These are phyloP conservation scores for Plasmodium yoelii DNA, from an alignment of 169 alveolate genomes.

Conservation along the genomic window DNA sequence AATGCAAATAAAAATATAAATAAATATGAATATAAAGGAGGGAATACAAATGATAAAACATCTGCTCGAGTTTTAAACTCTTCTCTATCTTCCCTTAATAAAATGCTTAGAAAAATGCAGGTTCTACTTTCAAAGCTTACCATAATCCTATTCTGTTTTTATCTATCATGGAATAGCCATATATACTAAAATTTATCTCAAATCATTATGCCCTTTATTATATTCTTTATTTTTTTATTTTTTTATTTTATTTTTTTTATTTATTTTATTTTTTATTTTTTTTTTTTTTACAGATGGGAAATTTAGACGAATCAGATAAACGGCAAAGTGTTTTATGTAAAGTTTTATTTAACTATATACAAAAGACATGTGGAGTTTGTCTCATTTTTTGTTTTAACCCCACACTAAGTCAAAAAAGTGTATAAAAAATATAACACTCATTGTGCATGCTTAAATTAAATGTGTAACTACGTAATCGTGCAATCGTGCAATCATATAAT, in stretches of 20 bases:
- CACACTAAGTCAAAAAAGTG: slow-evolving; percentile 50
- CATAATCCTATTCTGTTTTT: background rate
- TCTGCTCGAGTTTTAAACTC: slow-evolving; percentile 49
- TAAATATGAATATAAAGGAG: slow-evolving; percentile 1
- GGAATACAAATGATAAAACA: slow-evolving; percentile 23
- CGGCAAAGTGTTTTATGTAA: slow-evolving; percentile 69
- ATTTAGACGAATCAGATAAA: slow-evolving; percentile 67
- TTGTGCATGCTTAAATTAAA: background rate
- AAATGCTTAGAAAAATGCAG: slow-evolving; percentile 70
- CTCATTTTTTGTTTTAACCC: slow-evolving; percentile 72
- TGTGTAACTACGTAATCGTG: too few relatives aligned
- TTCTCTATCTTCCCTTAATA: slow-evolving; percentile 57
- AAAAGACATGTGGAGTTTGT: slow-evolving; percentile 71
- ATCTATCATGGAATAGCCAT: background rate
- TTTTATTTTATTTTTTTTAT: too few relatives aligned
- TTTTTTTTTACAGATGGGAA: slow-evolving; percentile 45
- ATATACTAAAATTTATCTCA: background rate
- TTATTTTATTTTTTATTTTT: too few relatives aligned
- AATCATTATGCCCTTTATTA: background rate
- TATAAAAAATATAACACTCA: background rate
- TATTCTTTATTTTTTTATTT: too few relatives aligned
- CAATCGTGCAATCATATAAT: too few relatives aligned
- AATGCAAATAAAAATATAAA: slow-evolving; percentile 1
- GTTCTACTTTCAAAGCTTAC: background rate
- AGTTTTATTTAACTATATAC: slow-evolving; percentile 55